Evolutionary conservation across 2,329 filamentous ascomycete species (phyloP).

Genomic region (Dactylellina sp.): DNA sequence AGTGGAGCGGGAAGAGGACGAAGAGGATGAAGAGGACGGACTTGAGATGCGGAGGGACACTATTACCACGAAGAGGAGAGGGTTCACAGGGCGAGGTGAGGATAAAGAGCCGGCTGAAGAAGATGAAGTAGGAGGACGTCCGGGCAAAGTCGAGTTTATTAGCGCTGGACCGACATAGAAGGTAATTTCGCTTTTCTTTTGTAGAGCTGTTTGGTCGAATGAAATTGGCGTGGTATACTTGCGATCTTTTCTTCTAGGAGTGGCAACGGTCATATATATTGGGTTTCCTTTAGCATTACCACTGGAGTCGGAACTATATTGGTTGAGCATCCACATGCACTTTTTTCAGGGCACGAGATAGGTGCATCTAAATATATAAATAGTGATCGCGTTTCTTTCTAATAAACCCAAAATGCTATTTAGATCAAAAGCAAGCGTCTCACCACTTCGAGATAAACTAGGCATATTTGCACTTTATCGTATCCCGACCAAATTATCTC

Average conservation of each 20-base stretch:
- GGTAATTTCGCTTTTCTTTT: too few relatives aligned
- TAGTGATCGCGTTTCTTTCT: too few relatives aligned
- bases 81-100: background rate
- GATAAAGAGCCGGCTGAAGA: constrained; percentile 7
- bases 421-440: too few relatives aligned
- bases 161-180: constrained; percentile 31
- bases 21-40: constrained; percentile 30
- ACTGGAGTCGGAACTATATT: constrained; percentile 25
- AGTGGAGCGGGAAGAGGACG: constrained; percentile 14
- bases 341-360: too few relatives aligned
- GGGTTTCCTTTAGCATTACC: constrained; percentile 6
- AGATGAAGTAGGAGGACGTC: constrained; percentile 27
- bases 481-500: too few relatives aligned
- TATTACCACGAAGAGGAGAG: constrained; percentile 5
- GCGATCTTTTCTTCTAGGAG: constrained; percentile 11
- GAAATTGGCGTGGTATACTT: constrained; percentile 22
- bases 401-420: too few relatives aligned
- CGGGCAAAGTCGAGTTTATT: constrained; percentile 46
- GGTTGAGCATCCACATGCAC: background rate
- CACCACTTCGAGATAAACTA: too few relatives aligned
- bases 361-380: too few relatives aligned
- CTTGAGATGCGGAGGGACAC: constrained; percentile 32
- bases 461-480: too few relatives aligned
- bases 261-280: too few relatives aligned
- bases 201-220: too few relatives aligned